These are phyloP conservation scores for Ceratonia siliqua DNA, from an alignment of 306 rosid species.

Conservation along the genomic window DNA sequence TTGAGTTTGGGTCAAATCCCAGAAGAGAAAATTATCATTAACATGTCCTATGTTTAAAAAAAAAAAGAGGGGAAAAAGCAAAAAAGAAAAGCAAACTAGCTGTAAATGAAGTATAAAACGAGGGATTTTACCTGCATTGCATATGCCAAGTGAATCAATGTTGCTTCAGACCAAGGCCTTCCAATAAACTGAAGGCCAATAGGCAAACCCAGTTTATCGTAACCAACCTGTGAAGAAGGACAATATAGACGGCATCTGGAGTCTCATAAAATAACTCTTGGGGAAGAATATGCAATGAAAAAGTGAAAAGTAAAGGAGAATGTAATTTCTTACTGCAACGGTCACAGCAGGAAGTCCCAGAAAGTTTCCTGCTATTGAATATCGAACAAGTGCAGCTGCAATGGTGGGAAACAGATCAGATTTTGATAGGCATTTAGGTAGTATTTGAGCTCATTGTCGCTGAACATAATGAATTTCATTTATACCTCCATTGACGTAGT, in stretches of 20 bases:
- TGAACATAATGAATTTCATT: not conserved
- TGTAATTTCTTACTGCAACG: slow-evolving; percentile 61
- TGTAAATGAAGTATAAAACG: not conserved
- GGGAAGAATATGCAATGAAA: not conserved
- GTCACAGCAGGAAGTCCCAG: slow-evolving; percentile 92
- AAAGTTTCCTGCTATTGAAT: slow-evolving; percentile 87
- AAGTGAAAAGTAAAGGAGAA: not conserved
- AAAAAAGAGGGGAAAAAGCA: not conserved
- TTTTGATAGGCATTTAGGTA: not conserved
- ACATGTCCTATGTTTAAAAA: not conserved
- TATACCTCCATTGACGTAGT: slow-evolving; percentile 92
- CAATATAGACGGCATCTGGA: not conserved
- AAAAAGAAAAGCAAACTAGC: not conserved
- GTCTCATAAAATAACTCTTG: slow-evolving; percentile 9
- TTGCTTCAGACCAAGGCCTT: slow-evolving; percentile 91
- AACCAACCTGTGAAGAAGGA: slow-evolving; percentile 67
- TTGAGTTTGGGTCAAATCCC: slow-evolving; percentile 1
- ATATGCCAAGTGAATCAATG: slow-evolving; percentile 70
- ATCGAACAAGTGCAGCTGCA: slow-evolving; percentile 91
- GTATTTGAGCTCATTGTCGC: not conserved
- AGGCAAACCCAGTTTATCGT: slow-evolving; percentile 78
- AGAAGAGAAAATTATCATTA: not conserved
- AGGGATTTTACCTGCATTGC: slow-evolving; percentile 67
- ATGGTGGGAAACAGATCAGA: slow-evolving; percentile 18
- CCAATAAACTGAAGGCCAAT: slow-evolving; percentile 97